Base-by-base conservation (phyloP, 2,329 filamentous ascomycete species). In the Dactylellina haptotyla region DNA sequence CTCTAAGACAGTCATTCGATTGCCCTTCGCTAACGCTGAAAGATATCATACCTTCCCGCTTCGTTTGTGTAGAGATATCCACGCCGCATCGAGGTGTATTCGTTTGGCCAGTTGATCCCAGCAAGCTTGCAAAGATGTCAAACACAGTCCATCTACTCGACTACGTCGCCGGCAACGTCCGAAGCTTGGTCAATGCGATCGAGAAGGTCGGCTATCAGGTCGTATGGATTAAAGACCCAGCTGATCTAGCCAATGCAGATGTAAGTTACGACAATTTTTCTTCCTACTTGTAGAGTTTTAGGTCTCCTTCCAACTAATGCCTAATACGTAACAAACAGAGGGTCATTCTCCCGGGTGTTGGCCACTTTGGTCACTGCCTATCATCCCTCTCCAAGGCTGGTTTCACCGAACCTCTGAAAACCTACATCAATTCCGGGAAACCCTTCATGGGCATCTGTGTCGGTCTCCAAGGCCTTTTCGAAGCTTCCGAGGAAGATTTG, bases 361-460 rank as follows among this genome's bases (percentile, higher is more conserved):
- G 95, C 78, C 94, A 99, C 84, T 99, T 98, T 79, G 95, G 95
- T 74, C 93, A 99, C 84, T 99, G 95, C 82, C 85, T 98, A 76
- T 88, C 88, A 26, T 93, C 97, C 80, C 88, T 99, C 77, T 85
- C 89, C 14, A 86, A 88, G 43, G 92, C 92, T 37, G 92, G 91
- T 75, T 99, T 93, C 82, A 84, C 94, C 62, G 90, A 92, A 71
- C 91, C 93, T 8, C 89, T 99, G 76, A 87, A 85, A 77, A 85
- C 88, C 76, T 93, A 98, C 83, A 93, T 99, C 78, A 85, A 88
- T 58, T 86, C 90, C 12, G 93, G 93, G n/a, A 98, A 98, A 82
- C 93, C 94, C 12, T 98, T 99, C 80, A 96, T 99, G 89, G 93
- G 91, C 54, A 96, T 99, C 79, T 99, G 95, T 79, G 95, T 99